phyloP scores from a whole-genome alignment of 352 stramenopile species.

The Pythium oligandrum region DNA sequence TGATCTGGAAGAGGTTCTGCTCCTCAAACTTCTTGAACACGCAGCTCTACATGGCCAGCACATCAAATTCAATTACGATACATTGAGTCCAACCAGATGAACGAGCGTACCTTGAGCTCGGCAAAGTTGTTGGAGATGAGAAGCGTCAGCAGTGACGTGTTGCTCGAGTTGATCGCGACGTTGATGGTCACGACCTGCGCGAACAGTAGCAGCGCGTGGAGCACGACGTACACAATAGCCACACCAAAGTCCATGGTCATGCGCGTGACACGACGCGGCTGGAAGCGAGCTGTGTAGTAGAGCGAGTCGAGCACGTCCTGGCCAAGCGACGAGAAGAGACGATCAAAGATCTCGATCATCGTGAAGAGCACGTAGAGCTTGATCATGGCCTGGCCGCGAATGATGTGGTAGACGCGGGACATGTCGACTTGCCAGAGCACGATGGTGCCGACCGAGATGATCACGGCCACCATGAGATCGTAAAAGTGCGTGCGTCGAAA shows the following conservation, averaged over 20 bases:
- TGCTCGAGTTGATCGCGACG: conserved; percentile 94
- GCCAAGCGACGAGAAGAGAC: conserved; percentile 94
- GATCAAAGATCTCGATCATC: conserved; percentile 98
- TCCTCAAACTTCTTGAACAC: conserved; percentile 98
- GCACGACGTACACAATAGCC: conserved; percentile 74
- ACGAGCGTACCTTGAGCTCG: conserved; percentile 90
- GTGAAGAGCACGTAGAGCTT: conserved; percentile 98
- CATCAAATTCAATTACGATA: background rate
- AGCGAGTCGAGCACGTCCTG: conserved; percentile 96
- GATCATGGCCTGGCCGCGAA: conserved; percentile 96
- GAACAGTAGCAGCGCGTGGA: conserved; percentile 95
- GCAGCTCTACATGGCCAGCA: conserved; percentile 36
- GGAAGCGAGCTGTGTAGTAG: conserved; percentile 86
- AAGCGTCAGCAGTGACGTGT: conserved; percentile 92
- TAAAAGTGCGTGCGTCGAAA: conserved; percentile 89
- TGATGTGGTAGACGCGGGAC: conserved; percentile 97
- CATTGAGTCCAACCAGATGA: no score
- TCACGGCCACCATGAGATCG: conserved; percentile 88
- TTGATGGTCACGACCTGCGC: conserved; percentile 96
- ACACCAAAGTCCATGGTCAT: conserved; percentile 78
- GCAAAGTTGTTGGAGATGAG: conserved; percentile 99
- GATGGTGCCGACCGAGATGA: conserved; percentile 70
- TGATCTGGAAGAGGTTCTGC: conserved; percentile 97
- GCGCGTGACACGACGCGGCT: conserved; percentile 58
- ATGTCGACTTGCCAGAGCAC: conserved; percentile 91